Conservation (phyloP, 208 protist species). For the Wallacemonas collosoma region DNA sequence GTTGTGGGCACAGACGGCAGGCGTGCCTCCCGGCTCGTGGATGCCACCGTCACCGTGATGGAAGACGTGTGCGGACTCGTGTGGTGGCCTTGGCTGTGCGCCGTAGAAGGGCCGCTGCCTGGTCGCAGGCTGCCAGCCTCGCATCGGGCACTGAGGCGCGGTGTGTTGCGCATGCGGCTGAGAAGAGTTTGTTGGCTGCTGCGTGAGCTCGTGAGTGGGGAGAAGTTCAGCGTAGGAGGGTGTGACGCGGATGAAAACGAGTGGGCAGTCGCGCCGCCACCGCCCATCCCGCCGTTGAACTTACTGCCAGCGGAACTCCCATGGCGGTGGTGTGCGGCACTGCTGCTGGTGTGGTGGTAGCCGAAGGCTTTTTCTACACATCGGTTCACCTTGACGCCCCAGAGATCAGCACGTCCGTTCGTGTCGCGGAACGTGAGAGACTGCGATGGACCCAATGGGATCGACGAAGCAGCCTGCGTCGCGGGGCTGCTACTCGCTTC, state of each 20-base stretch:
- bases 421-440: constrained; percentile 38
- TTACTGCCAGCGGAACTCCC: not conserved
- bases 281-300: not conserved
- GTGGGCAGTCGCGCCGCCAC: not conserved
- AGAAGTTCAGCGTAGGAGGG: constrained; percentile 11
- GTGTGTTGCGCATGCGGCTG: constrained; percentile 25
- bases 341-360: not conserved
- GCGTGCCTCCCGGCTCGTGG: constrained; percentile 5
- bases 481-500: not conserved
- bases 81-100: not conserved
- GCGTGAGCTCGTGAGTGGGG: constrained; percentile 2
- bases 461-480: not conserved
- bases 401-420: constrained; percentile 44
- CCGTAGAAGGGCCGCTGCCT: constrained; percentile 1
- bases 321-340: not conserved
- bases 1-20: not conserved
- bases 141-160: constrained; percentile 15
- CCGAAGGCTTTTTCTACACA: constrained; percentile 7
- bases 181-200: constrained; percentile 21
- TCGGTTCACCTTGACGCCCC: constrained; percentile 50
- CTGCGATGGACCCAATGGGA: constrained; percentile 14
- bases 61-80: not conserved
- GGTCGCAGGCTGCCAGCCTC: not conserved
- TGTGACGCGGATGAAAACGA: constrained; percentile 8
- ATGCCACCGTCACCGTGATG: constrained; percentile 17